Evolutionary conservation across 805 yeast genomes (phyloP), one percentile per base, ranked within the genome.

Genomic region (Candida endomychidarum): DNA sequence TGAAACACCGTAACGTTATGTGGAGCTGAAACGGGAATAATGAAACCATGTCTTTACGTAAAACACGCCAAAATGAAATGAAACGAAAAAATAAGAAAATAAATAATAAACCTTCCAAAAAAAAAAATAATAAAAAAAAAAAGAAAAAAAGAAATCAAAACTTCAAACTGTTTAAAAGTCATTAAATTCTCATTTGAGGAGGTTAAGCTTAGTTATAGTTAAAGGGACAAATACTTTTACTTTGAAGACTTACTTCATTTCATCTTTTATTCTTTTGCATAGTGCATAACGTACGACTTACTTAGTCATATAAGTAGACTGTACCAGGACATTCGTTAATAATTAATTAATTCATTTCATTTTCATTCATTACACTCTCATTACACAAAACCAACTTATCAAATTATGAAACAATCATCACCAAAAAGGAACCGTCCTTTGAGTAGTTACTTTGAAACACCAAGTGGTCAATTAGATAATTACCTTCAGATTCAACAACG

Each of bases 361-460:
- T 18, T 15, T 26, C 11, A 26, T 26, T 12, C 17, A 12, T 26
- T 12, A 26, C 12, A 26, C 11, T 15, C 12, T 21, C 23, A 21
- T 21, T 21, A 21, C 23, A 21, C 23, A 21, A 7, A 21, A 9
- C 23, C 6, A 6, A 21, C 23, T 7, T 21, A 21, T 9, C 23
- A 21, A 7, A 21, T 26, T 11, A 29, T 29, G 33, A 29, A 29
- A 18, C 32, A 40, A 21, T 30, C 40, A 24, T 44, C 48, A 10
- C 48, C 48, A 10, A 40, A 43, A 25, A 34, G 58, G 28, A 46
- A 52, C 31, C 52, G 71, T 24, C 70, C 71, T 1, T 44, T 59
- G 33, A 57, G 67, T 38, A 59, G 69, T 9, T 60, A 57, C 45
- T 63, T 61, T 32, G 73, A 68, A 40, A 60, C 71, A 1, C 75